These are phyloP conservation scores for Ascochyta fabae DNA, from an alignment of 2,329 filamentous ascomycete species.

Conservation along the genomic window DNA sequence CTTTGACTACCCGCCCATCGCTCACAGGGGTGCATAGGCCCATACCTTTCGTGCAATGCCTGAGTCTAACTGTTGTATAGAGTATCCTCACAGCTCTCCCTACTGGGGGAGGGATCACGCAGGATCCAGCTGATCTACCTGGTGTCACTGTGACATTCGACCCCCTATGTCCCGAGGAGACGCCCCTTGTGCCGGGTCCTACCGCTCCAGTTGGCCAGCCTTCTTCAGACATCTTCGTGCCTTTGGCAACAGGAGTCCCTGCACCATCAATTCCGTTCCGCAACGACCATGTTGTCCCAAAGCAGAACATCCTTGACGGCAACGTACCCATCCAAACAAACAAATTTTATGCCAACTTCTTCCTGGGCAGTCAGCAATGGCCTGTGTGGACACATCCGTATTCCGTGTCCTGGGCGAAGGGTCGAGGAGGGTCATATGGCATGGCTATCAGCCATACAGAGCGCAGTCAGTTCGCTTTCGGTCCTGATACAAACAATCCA, in stretches of 20 bases:
- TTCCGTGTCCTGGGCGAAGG: conserved; percentile 54
- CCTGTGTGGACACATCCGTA: conserved; percentile 75
- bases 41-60: neutral
- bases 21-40: conserved; percentile 35
- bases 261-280: conserved; percentile 46
- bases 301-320: conserved; percentile 47
- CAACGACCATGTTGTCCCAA: conserved; percentile 52
- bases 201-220: conserved; percentile 22
- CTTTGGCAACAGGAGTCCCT: conserved; percentile 51
- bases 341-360: conserved; percentile 77
- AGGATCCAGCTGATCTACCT: conserved; percentile 32
- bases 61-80: conserved; percentile 25
- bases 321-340: conserved; percentile 69
- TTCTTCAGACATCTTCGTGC: conserved; percentile 48
- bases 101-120: conserved; percentile 34
- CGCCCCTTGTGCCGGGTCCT: conserved; percentile 38
- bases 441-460: conserved; percentile 80
- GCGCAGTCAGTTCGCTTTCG: conserved; percentile 65
- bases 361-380: conserved; percentile 73
- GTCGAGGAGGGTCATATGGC: conserved; percentile 73
- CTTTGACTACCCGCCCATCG: conserved; percentile 31
- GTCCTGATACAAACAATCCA: conserved; percentile 44
- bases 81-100: conserved; percentile 42
- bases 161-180: conserved; percentile 36
- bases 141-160: conserved; percentile 25